A percentile compares a stretch with the other conserved stretches of the same genome.
Evolutionary conservation across 345 rosid genomes (phyloP).

Genomic region (Erucastrum elatum): DNA sequence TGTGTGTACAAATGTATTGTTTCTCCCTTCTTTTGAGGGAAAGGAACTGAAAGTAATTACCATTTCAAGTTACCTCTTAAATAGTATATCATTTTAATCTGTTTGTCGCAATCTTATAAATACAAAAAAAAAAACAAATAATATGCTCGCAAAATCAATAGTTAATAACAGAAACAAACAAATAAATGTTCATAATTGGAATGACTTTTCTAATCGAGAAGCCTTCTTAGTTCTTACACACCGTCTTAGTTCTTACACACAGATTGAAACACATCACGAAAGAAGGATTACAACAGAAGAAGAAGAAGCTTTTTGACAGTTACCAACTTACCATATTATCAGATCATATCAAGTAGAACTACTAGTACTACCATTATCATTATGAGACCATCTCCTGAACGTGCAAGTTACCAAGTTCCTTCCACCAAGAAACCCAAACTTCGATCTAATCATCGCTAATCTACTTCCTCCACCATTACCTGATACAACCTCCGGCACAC

Average conservation of each 20-base stretch:
- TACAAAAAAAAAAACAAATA: neutral
- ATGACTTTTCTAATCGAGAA: slow-evolving; percentile 22
- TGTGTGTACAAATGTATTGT: neutral
- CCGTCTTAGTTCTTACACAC: slow-evolving; percentile 1
- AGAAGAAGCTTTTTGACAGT: slow-evolving; percentile 17
- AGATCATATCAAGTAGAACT: slow-evolving; percentile 37
- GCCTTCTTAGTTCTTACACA: neutral
- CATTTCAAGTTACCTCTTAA: neutral
- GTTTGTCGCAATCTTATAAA: neutral
- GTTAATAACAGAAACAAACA: slow-evolving; percentile 7
- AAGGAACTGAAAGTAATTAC: neutral
- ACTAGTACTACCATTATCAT: slow-evolving; percentile 45
- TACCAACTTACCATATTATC: slow-evolving; percentile 22
- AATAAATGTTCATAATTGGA: neutral
- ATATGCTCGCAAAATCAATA: neutral
- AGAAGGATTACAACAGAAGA: neutral
- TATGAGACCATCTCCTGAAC: slow-evolving; percentile 56
- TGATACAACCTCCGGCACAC: slow-evolving; percentile 31
- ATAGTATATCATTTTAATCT: neutral
- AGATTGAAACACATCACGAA: neutral
- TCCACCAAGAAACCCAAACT: slow-evolving; percentile 55
- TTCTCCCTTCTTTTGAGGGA: neutral
- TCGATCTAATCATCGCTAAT: slow-evolving; percentile 51
- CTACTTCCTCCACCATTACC: slow-evolving; percentile 52
- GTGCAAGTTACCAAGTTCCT: slow-evolving; percentile 57